phyloP scores from a whole-genome alignment of 1,284 basidiomycete species.

The Thelephora terrestris region DNA sequence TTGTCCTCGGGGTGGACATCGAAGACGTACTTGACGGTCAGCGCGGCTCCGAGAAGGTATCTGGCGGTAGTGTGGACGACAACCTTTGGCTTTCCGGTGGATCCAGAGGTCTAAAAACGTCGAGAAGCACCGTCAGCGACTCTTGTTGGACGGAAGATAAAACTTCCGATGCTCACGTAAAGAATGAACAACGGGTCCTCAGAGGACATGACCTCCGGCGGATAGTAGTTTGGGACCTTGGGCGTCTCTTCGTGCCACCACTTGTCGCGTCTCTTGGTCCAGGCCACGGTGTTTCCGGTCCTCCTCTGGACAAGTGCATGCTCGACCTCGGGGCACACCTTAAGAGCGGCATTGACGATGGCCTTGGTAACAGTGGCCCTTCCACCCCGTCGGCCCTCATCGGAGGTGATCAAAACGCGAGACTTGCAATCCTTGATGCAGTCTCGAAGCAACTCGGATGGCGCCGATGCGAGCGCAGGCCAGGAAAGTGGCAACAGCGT shows the following conservation, averaged over 20 bases:
- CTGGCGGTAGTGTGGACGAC: conserved; percentile 95
- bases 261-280: conserved; percentile 78
- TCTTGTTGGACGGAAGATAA: neutral
- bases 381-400: conserved; percentile 92
- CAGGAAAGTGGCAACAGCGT: conserved; percentile 91
- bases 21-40: conserved; percentile 96
- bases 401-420: conserved; percentile 88
- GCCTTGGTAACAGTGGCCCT: conserved; percentile 94
- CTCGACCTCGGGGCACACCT: conserved; percentile 79
- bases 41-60: conserved; percentile 81
- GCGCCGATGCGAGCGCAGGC: conserved; percentile 97
- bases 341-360: conserved; percentile 89
- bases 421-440: conserved; percentile 87
- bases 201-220: conserved; percentile 76
- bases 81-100: conserved; percentile 95
- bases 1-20: conserved; percentile 89
- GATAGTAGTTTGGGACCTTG: conserved; percentile 84
- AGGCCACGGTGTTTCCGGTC: conserved; percentile 80
- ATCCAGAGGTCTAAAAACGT: conserved; percentile 74
- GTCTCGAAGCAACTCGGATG: conserved; percentile 89
- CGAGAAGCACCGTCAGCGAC: neutral
- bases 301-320: conserved; percentile 87
- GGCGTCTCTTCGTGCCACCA: conserved; percentile 95
- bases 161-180: conserved; percentile 57
- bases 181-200: conserved; percentile 98